Conservation (phyloP, 768 basidiomycete genomes). For the Lentinula aciculospora region DNA sequence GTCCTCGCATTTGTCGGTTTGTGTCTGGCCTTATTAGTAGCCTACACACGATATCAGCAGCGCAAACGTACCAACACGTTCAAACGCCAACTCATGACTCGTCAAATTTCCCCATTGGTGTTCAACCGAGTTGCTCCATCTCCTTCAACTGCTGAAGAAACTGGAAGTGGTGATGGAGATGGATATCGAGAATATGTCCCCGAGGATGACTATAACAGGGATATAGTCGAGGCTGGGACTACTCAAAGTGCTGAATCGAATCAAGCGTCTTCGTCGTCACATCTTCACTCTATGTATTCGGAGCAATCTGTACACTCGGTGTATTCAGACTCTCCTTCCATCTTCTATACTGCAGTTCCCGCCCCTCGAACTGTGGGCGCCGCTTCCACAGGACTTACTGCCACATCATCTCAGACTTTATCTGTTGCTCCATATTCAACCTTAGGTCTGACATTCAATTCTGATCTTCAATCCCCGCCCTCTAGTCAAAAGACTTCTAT, state of each 20-base stretch:
- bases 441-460: not conserved
- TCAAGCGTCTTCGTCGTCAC: not conserved
- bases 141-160: not conserved
- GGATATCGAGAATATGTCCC: not conserved
- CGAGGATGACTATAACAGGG: not conserved
- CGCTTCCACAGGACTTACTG: too few species aligned
- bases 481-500: not conserved
- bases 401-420: not conserved
- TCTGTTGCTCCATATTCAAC: too few species aligned
- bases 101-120: conserved; percentile 1
- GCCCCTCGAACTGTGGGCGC: not conserved
- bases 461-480: not conserved
- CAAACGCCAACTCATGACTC: conserved; percentile 1
- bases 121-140: not conserved
- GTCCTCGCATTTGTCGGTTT: not conserved
- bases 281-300: not conserved
- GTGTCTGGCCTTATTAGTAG: not conserved
- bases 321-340: conserved; percentile 1
- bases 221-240: not conserved
- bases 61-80: not conserved
- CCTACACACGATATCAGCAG: not conserved
- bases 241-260: not conserved
- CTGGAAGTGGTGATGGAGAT: not conserved
- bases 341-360: conserved; percentile 6
- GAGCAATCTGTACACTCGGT: not conserved